Evolutionary conservation across 1,284 basidiomycete genomes (phyloP), one percentile per base, ranked within the genome.

Genomic region (Lignosus rhinocerotis): DNA sequence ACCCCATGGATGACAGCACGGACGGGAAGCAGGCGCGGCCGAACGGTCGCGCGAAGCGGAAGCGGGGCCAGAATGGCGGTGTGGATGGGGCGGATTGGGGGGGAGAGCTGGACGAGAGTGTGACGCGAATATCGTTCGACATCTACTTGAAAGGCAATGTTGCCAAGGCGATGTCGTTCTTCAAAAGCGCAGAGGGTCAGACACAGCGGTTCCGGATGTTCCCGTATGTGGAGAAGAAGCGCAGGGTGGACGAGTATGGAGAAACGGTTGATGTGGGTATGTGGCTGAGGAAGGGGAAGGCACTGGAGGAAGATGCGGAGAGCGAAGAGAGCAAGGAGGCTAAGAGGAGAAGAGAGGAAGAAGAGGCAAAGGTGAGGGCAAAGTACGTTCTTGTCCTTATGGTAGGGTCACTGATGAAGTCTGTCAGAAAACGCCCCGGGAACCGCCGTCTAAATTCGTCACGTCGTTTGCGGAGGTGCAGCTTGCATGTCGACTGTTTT

Each of bases 81-180:
- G 72, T 76, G 2, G 87, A 89, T 60, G 81, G 77, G 16, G 73
- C 76, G 9, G 89, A 89, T 67, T 91, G 88, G 88, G 79, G 75
- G 30, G 70, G 88, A 55, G 89, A 92, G 62, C 81, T 81, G 38
- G 90, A 92, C 56, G 90, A 92, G 58, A 85, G 85, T 2, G 68
- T 86, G 50, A 85, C 85, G 10, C 88, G 87, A 68, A 79, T 96
- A 59, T 94, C 92, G 2, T 98, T 92, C 68, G 96, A 99, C 73
- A 97, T 99, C 66, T 99, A 94, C 73, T 81, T 99, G 62, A 97
- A 96, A 72, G 97, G 96, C 6, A 92, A 96, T 69, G 88, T 94
- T 38, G 88, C 88, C 47, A 90, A 90, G 62, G 80, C 87, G 21
- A 90, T 85, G 0, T 87, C 87, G 1, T 96, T 95, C 74, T 94